A percentile compares a stretch with the other conserved stretches of the same genome.
Evolutionary conservation across 768 basidiomycete genomes (phyloP).

Genomic region (Leccinum rimulosum): DNA sequence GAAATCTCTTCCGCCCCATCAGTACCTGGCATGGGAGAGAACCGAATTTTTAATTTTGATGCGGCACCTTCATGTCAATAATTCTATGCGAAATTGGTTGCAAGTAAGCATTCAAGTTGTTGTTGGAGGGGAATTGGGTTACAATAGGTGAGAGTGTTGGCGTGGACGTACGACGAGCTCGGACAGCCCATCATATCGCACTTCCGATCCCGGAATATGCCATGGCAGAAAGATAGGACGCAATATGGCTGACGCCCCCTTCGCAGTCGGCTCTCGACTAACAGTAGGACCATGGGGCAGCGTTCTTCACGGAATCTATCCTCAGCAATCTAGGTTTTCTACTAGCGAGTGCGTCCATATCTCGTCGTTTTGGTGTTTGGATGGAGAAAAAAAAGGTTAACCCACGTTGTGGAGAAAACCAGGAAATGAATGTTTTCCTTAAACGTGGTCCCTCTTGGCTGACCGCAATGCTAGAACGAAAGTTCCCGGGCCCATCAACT

Average conservation of each 20-base stretch:
- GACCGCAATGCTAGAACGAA: not conserved
- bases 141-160: not conserved
- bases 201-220: not conserved
- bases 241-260: not conserved
- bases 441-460: not conserved
- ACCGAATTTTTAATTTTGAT: slow-evolving; percentile 15
- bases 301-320: not conserved
- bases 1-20: slow-evolving; percentile 15
- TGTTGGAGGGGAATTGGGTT: not conserved
- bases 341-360: not conserved
- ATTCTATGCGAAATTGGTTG: slow-evolving; percentile 1
- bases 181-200: not conserved
- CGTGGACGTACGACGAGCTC: not conserved
- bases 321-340: not conserved
- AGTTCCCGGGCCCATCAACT: slow-evolving; percentile 2
- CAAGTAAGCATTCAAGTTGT: slow-evolving; percentile 7
- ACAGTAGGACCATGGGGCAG: not conserved
- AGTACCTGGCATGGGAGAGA: slow-evolving; percentile 11
- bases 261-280: not conserved
- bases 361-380: not conserved
- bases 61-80: not conserved
- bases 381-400: slow-evolving; percentile 21
- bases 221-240: not conserved
- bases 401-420: slow-evolving; percentile 19
- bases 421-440: not conserved